Base-by-base conservation (phyloP, 345 rosid species). In the Barbarea vulgaris region DNA sequence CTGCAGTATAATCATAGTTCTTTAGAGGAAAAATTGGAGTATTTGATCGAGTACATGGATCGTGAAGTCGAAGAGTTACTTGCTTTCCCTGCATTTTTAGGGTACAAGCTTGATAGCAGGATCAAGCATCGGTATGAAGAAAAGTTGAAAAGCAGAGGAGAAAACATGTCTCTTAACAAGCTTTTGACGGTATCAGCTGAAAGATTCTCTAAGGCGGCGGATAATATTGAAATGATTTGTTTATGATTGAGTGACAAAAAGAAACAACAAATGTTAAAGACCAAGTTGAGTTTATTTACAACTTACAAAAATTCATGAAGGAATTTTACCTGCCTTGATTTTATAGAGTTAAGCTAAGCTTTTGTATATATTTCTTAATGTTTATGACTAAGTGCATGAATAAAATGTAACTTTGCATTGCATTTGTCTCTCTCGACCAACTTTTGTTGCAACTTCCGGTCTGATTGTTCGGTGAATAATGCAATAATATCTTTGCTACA, bases 61-160 rank as follows among this genome's bases (percentile, higher is more conserved):
- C 88, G 95, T 10, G 93, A 86, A 67, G 81, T 88, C n/a, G 84
- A 82, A 9, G 96, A 90, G 78, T 83, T 93, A 17, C 70, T 87
- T 52, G 80, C 89, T 46, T 90, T 93, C 75, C 98, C 96, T 76
- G 85, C 95, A 31, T 93, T 86, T 81, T 87, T 87, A 5, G 95
- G 95, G 27, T 93, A 93, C 81, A 86, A 84, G 77, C 91, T 93
- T n/a, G 85, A 88, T 80, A 81, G 79, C 68, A 83, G 98, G 81
- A 90, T 93, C 78, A 90, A 90, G 78, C 91, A 74, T 72, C 70
- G 95, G 75, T 88, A 84, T 25, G 89, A 85, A 84, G 88, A 69
- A 52, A 90, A 80, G 65, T 82, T 75, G 77, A 81, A 78, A 74
- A 73, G 82, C 72, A 56, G 65, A 66, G 96, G 94, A 12, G 86